Evolutionary conservation across 148 eudicot species (phyloP), one percentile per base, ranked within the genome.

Genomic region (Camellia granthamiana): DNA sequence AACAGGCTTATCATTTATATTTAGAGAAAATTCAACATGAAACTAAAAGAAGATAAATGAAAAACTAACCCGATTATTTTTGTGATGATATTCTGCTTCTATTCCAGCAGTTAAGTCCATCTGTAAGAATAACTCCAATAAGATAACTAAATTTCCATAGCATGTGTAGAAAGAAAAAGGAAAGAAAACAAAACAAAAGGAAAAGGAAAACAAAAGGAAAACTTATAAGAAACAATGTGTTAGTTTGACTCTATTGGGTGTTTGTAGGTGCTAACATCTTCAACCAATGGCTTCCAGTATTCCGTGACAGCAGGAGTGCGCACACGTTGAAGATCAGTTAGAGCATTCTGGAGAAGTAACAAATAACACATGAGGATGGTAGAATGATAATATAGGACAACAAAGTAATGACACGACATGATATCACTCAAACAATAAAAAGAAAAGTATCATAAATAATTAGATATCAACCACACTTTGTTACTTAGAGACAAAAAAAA

Each of bases 61-160:
- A 74, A 68, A 72, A 82, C 85, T 66, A 77, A 96, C 99, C 92
- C 93, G 91, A 76, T 88, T 91, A 75, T 92, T 92, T 87, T 96
- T 93, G 89, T 92, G 99, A 82, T 96, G 99, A 87, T 96, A 96
- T 83, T 92, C 98, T 69, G 97, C 91, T 87, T 96, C 99, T 82
- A 96, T 96, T 61, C 98, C 99, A 74, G 99, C 97, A 79, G 91
- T 78, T 81, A 75, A 90, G 72, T 96, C 99, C 99, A 96, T 96
- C 99, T 95, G 92, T 81, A 58, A 78, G 54, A 66, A 19, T 55
- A 55, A 67, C 6, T n/a, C 44, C 52, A 76, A 42, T 62, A 43
- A 75, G 77, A 60, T 73, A 38, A n/a, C n/a, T n/a, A n/a, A n/a
- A 74, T 42, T 77, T 74, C n/a, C 46, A 46, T 2, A 54, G 64